These are phyloP conservation scores for Pichia phayaonensis DNA, from an alignment of 805 yeast species.

Conservation along the genomic window DNA sequence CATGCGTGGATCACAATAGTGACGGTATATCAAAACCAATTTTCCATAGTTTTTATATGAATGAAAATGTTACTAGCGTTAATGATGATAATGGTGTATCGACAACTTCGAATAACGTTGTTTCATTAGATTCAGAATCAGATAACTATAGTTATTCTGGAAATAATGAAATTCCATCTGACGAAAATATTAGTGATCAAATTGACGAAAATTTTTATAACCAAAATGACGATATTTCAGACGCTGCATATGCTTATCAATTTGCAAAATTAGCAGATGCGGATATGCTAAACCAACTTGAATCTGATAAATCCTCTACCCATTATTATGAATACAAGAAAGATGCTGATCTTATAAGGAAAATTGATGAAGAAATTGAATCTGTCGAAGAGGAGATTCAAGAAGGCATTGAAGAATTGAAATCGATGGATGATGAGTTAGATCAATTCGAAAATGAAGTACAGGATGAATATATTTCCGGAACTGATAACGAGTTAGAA, in stretches of 20 bases:
- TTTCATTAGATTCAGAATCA: conserved; percentile 6
- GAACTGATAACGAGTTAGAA: neutral
- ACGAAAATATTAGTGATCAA: neutral
- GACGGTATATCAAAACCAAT: neutral
- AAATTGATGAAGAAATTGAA: neutral
- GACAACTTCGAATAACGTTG: neutral
- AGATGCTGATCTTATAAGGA: neutral
- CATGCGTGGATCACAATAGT: neutral
- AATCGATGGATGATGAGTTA: conserved; percentile 1
- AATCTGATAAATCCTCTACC: neutral
- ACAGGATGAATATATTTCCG: neutral
- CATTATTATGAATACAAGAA: neutral
- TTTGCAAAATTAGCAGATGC: conserved; percentile 7
- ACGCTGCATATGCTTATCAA: neutral
- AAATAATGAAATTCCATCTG: conserved; percentile 4
- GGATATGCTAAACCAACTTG: neutral
- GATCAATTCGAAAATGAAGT: conserved; percentile 4
- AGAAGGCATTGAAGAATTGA: no score
- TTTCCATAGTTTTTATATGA: conserved; percentile 2
- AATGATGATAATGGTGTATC: neutral
- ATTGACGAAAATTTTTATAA: neutral
- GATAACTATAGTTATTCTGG: conserved; percentile 6
- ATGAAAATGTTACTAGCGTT: neutral
- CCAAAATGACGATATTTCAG: neutral
- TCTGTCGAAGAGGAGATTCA: conserved; percentile 4